Conservation (phyloP, 2,329 filamentous ascomycete species). For the Gnomoniopsis sp. region DNA sequence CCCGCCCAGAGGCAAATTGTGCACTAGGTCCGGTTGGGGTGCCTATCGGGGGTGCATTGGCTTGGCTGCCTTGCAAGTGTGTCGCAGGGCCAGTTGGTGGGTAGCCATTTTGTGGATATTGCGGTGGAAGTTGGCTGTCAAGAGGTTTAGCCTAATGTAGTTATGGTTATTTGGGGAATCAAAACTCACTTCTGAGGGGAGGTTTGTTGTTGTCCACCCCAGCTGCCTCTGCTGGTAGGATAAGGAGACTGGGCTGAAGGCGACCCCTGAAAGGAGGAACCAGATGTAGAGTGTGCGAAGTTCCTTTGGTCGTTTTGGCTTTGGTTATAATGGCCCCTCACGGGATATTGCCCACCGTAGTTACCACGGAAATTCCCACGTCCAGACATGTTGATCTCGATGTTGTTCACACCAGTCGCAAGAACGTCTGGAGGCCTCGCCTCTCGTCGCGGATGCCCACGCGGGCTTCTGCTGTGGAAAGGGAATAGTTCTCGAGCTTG, state of each 20-base stretch:
- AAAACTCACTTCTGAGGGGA: slow-evolving; percentile 39
- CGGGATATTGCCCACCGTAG: slow-evolving; percentile 35
- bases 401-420: slow-evolving; percentile 45
- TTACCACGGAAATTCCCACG: slow-evolving; percentile 40
- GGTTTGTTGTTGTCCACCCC: slow-evolving; percentile 34
- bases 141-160: slow-evolving; percentile 24
- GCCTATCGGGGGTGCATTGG: slow-evolving; percentile 50
- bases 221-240: slow-evolving; percentile 35
- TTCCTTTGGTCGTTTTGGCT: slow-evolving; percentile 30
- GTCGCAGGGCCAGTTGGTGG: slow-evolving; percentile 42
- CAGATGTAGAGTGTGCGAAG: slow-evolving; percentile 40
- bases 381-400: slow-evolving; percentile 48
- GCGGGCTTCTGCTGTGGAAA: slow-evolving; percentile 31
- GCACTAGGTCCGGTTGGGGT: slow-evolving; percentile 56
- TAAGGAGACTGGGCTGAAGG: slow-evolving; percentile 41
- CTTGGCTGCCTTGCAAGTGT: slow-evolving; percentile 50
- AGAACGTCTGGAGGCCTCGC: slow-evolving; percentile 28
- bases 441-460: slow-evolving; percentile 6
- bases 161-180: not conserved
- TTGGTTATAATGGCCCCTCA: slow-evolving; percentile 32
- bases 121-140: slow-evolving; percentile 59
- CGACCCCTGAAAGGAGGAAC: slow-evolving; percentile 42
- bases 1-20: slow-evolving; percentile 46
- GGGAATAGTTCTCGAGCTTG: slow-evolving; percentile 6
- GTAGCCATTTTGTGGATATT: slow-evolving; percentile 55